Base-by-base conservation (phyloP, 1,139 yeast species). In the Waltiozyma solani region DNA sequence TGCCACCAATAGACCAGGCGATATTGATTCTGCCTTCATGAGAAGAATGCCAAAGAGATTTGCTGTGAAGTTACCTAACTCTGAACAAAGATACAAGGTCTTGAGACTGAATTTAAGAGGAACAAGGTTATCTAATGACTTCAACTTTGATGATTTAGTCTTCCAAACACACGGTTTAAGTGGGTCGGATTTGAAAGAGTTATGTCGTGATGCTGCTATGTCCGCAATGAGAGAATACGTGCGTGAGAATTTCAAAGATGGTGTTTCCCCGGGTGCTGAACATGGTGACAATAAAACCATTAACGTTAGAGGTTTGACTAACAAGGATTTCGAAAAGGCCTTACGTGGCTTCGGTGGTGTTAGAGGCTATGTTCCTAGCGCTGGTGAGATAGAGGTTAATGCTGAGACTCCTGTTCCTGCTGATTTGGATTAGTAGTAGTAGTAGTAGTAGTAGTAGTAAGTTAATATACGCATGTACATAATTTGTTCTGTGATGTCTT, bases 41-140 rank as follows among this genome's bases (percentile, higher is more conserved):
- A 73, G 98, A 60, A 73, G 98, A 56, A 72, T 91, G 76, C 97
- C 98, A 10, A 91, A 91, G 58, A 72, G 87, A 40, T 89, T 91
- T 59, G 76, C 91, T 2, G 79, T 91, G 26, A 70, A 75, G 3
- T 69, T 83, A 50, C 98, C 98, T 3, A 71, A 73, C 46, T 60
- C 70, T 1, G 66, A 62, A 5, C 95, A 91, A 58, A 68, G 98
- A 41, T 62, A 65, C 38, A 72, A 80, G 43, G 89, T 91, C 38
- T 66, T 91, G 40, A 58, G 60, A 22, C 76, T 87, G 37, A 63
- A 86, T 42, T 66, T 91, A 41, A 66, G 71, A 36, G 89, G 76
- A 34, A 79, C 91, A 9, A 66, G 69, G 32, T 53, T 82, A 12
- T n/a, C 12, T 9, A 4, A 6, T 4, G 31, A 27, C 7, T 21